Percentiles rank a stretch among this genome's conserved stretches.
Evolutionary conservation across 1,139 yeast genomes (phyloP).

Genomic region (Arxiozyma heterogenica): DNA sequence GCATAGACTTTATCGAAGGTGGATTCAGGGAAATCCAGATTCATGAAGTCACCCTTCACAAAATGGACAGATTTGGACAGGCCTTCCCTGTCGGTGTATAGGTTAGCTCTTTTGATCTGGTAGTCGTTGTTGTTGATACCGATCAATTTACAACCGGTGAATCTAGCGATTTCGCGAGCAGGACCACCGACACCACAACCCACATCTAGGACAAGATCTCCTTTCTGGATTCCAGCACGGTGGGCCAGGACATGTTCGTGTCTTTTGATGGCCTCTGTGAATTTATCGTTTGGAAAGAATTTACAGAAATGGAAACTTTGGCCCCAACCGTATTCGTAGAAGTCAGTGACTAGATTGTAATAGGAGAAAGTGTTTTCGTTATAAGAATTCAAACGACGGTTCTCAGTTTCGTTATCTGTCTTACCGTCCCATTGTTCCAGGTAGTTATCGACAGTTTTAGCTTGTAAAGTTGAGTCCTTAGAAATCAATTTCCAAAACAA

Average conservation of each 20-base stretch:
- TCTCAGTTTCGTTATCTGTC: conserved; percentile 62
- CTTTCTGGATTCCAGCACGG: conserved; percentile 69
- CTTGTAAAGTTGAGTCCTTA: conserved; percentile 72
- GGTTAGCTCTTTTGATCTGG: conserved; percentile 86
- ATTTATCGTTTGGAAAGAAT: conserved; percentile 87
- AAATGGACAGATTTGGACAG: conserved; percentile 68
- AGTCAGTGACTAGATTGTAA: conserved; percentile 93
- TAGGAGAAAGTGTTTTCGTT: conserved; percentile 88
- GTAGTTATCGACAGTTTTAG: conserved; percentile 79
- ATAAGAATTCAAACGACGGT: conserved; percentile 71
- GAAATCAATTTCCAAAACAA: conserved; percentile 72
- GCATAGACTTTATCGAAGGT: conserved; percentile 96
- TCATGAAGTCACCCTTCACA: conserved; percentile 98
- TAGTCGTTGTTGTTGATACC: conserved; percentile 97
- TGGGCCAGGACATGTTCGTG: conserved; percentile 93
- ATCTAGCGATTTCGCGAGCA: conserved; percentile 89
- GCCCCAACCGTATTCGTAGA: conserved; percentile 98
- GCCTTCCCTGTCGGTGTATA: conserved; percentile 59
- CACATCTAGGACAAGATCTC: conserved; percentile 88
- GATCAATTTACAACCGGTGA: conserved; percentile 76
- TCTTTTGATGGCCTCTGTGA: conserved; percentile 90
- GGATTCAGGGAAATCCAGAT: conserved; percentile 88
- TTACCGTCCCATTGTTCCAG: conserved; percentile 96
- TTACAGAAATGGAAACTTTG: conserved; percentile 97
- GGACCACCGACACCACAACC: conserved; percentile 99